These are phyloP conservation scores for Spencermartinsiella ligniputridi DNA, from an alignment of 1,139 yeast genomes.

Conservation along the genomic window DNA sequence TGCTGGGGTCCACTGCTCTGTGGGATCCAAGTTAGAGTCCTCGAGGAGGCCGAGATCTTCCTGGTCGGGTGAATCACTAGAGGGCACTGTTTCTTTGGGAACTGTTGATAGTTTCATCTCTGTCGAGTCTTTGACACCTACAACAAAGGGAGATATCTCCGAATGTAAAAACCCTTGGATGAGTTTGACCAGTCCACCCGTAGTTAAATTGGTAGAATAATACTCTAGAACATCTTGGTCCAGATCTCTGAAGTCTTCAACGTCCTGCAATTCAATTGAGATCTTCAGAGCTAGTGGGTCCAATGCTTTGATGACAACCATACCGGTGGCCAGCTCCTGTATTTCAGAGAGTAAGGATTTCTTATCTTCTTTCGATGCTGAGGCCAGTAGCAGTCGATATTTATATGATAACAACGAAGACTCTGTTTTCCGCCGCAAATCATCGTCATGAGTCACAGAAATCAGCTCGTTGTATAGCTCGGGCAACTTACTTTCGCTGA, in stretches of 20 bases:
- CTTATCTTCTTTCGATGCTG: constrained; percentile 45
- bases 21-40: constrained; percentile 2
- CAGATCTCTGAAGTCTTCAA: constrained; percentile 44
- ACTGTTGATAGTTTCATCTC: constrained; percentile 9
- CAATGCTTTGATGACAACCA: constrained; percentile 62
- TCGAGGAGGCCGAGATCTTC: constrained; percentile 11
- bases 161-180: constrained; percentile 44
- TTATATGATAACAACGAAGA: constrained; percentile 54
- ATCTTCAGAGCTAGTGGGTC: constrained; percentile 69
- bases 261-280: constrained; percentile 74
- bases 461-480: constrained; percentile 52
- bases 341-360: constrained; percentile 42
- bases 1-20: constrained; percentile 39
- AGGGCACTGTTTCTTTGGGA: constrained; percentile 10
- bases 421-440: constrained; percentile 54
- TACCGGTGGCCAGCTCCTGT: constrained; percentile 59
- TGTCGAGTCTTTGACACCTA: constrained; percentile 12
- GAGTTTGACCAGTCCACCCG: constrained; percentile 60
- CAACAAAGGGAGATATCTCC: constrained; percentile 58
- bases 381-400: constrained; percentile 48
- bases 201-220: constrained; percentile 55
- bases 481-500: constrained; percentile 48
- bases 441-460: constrained; percentile 58
- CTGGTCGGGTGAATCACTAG: constrained; percentile 8
- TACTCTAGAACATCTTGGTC: constrained; percentile 45